Evolutionary conservation across 208 protist species (phyloP).

Genomic region (Trypanosomatidae sp.): DNA sequence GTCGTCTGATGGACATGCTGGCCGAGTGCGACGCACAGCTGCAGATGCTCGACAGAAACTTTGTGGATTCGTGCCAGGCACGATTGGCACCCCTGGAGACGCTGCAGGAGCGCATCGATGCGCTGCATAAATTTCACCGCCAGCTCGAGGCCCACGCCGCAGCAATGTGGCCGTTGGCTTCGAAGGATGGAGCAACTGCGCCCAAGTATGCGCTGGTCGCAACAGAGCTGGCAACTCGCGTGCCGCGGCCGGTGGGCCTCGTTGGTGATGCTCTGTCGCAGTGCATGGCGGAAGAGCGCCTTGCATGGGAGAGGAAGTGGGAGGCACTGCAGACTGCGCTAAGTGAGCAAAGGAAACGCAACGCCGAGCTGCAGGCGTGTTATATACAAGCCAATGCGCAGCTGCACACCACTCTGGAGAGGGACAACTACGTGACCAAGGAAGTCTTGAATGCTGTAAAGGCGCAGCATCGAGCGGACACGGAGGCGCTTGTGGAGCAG

Average conservation of each 20-base stretch:
- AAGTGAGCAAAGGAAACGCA: neutral
- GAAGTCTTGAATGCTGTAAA: conserved; percentile 14
- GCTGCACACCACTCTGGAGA: conserved; percentile 16
- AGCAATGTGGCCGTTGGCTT: neutral
- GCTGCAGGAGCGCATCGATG: conserved; percentile 23
- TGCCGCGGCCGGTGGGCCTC: conserved; percentile 8
- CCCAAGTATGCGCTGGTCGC: neutral
- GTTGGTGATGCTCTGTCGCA: conserved; percentile 6
- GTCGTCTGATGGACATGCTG: conserved; percentile 19
- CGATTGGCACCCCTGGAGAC: conserved; percentile 13
- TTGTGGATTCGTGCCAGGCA: conserved; percentile 12
- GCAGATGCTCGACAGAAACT: conserved; percentile 18
- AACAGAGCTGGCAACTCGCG: neutral
- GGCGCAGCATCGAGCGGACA: conserved; percentile 14
- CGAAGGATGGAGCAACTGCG: neutral
- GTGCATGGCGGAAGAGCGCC: conserved; percentile 14
- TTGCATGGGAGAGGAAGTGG: conserved; percentile 4
- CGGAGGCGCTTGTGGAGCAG: conserved; percentile 11
- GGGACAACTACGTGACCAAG: conserved; percentile 18
- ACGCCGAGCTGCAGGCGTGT: conserved; percentile 15
- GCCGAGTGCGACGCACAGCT: conserved; percentile 30
- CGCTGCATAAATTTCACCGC: conserved; percentile 7
- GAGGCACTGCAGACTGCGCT: conserved; percentile 4
- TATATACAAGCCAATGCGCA: conserved; percentile 21
- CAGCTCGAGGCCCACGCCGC: conserved; percentile 4